Base-by-base conservation (phyloP, 2,329 filamentous ascomycete species). In the Stagonosporopsis cucurbitacearum region DNA sequence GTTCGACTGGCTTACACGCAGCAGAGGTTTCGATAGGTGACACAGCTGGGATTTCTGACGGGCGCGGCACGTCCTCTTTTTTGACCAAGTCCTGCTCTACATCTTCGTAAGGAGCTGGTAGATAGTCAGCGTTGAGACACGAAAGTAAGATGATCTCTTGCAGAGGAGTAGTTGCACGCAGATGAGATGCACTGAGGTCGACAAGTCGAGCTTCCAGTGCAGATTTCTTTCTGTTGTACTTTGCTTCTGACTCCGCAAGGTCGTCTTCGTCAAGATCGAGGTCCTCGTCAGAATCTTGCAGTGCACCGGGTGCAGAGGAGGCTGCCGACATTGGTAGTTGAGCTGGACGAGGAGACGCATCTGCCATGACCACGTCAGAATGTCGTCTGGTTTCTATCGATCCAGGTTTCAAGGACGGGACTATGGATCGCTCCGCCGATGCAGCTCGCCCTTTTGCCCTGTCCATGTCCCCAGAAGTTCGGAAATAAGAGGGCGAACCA, bases 241-340 rank as follows among this genome's bases (percentile, higher is more conserved):
- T 80, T 5, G 76, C 77, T 64, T 81, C 77, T 19, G 76, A 75
- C 28, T 79, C 73, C 8, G 77, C 77, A 48, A 79, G 76, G 49
- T 80, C 75, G 30, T 70, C 78, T 54, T 81, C 78, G 30, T 78
- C 76, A 11, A 79, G 69, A 58, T 80, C 78, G 48, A 80, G 69
- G 44, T 78, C 78, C 46, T 81, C 79, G 19, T 82, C 79, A 20
- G 78, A 80, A 46, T 78, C 79, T 50, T 71, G 68, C 22, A 74
- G 51, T 6, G 61, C 67, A 50, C 73, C 66, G 6, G 70, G 70
- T 3, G 66, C 71, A 20, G 71, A 73, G 1, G 71, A 71, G 25
- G 67, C 60, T 19, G 65, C 66, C 30, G 72, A 72, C 22, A 68
- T 58, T 0, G 69, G 67, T 7, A 68, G 67, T 36, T 69, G 71